Evolutionary conservation across 805 yeast genomes (phyloP).

Genomic region (Kluyveromyces wickerhamii): DNA sequence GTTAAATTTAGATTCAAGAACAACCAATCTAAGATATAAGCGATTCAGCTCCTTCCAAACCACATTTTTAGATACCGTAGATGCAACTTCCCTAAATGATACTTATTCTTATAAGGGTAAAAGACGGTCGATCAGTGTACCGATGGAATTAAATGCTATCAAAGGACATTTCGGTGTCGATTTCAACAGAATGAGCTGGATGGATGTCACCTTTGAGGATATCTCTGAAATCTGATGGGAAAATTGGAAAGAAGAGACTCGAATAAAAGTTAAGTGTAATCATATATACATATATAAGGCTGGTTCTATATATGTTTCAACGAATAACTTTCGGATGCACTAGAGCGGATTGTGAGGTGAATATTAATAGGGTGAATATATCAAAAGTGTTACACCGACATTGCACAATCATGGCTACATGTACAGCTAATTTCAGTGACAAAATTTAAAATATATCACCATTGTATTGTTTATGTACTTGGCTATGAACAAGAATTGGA

Average conservation of each 20-base stretch:
- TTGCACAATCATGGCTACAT: no score
- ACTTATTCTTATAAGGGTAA: background rate
- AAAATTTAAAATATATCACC: conserved; percentile 6
- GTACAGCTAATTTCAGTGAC: no score
- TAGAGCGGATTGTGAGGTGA: no score
- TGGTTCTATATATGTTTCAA: no score
- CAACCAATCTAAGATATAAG: background rate
- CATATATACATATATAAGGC: no score
- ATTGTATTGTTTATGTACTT: conserved; percentile 5
- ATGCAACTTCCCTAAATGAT: no score
- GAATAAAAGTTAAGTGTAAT: no score
- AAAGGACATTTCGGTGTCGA: background rate
- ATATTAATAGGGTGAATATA: no score
- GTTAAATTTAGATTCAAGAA: background rate
- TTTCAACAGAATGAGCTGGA: conserved; percentile 8
- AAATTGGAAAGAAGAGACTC: no score
- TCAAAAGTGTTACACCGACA: no score
- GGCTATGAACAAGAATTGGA: conserved; percentile 6
- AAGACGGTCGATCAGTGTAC: conserved; percentile 10
- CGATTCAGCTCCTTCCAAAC: conserved; percentile 4
- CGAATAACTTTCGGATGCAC: no score
- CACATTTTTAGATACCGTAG: background rate
- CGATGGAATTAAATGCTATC: background rate
- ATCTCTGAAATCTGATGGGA: background rate
- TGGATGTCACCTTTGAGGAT: conserved; percentile 9